phyloP scores from a whole-genome alignment of 2,329 filamentous ascomycete genomes.

The Truncatella angustata region DNA sequence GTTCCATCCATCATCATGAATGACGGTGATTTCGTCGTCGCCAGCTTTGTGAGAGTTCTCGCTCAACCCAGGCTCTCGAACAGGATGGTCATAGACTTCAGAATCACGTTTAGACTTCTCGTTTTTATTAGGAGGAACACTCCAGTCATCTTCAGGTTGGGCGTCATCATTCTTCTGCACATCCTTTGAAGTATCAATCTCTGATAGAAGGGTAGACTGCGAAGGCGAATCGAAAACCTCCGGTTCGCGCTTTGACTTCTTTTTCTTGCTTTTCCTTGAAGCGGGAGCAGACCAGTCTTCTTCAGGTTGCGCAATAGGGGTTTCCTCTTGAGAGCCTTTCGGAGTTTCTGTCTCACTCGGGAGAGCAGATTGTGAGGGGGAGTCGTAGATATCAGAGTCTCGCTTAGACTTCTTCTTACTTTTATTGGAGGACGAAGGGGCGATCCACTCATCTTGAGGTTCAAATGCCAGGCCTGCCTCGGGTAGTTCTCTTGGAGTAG shows the following conservation, averaged over 20 bases:
- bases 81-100: slow-evolving; percentile 27
- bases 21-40: slow-evolving; percentile 25
- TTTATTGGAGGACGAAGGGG: slow-evolving; percentile 33
- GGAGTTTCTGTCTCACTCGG: not conserved
- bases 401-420: slow-evolving; percentile 45
- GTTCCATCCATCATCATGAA: slow-evolving; percentile 35
- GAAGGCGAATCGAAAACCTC: not conserved
- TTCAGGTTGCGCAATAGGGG: not conserved
- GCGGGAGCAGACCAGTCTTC: not conserved
- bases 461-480: too few relatives aligned
- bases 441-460: slow-evolving; percentile 18
- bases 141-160: slow-evolving; percentile 18
- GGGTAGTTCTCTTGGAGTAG: too few relatives aligned
- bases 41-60: slow-evolving; percentile 39
- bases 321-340: not conserved
- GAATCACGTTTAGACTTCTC: slow-evolving; percentile 29
- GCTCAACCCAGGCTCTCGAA: slow-evolving; percentile 13
- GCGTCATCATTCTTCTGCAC: not conserved
- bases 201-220: not conserved
- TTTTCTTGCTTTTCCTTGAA: not conserved
- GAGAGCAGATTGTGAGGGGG: slow-evolving; percentile 10
- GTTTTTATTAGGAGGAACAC: slow-evolving; percentile 25
- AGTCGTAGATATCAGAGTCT: slow-evolving; percentile 18
- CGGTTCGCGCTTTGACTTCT: not conserved
- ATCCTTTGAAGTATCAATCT: not conserved